Conservation (phyloP, 768 basidiomycete species). For the Pleurotus eryngii region DNA sequence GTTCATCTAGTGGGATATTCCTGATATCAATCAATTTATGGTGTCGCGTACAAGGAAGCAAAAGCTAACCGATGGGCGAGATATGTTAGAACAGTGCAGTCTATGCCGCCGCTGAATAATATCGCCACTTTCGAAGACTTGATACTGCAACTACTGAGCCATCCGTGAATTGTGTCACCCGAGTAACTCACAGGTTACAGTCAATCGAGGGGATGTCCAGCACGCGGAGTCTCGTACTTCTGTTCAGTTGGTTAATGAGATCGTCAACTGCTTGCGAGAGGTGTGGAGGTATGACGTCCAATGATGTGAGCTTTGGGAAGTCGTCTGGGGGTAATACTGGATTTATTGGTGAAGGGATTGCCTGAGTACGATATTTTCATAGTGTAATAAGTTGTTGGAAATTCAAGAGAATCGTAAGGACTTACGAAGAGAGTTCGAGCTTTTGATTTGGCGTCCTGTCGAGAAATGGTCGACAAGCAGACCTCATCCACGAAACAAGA, state of each 20-base stretch:
- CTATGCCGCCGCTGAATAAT: conserved; percentile 95
- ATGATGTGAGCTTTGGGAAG: conserved; percentile 28
- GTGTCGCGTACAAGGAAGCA: not conserved
- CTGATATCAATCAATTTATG: conserved; percentile 33
- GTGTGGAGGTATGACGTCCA: conserved; percentile 42
- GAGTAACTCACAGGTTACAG: too few relatives aligned
- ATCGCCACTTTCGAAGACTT: conserved; percentile 48
- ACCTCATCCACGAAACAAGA: conserved; percentile 10
- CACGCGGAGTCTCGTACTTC: conserved; percentile 67
- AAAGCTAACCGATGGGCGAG: conserved; percentile 51
- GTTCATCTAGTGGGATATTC: conserved; percentile 69
- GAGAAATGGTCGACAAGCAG: conserved; percentile 11
- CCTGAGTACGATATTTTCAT: conserved; percentile 30
- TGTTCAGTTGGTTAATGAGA: conserved; percentile 52
- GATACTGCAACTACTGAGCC: too few relatives aligned
- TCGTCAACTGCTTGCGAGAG: conserved; percentile 42
- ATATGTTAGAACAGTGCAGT: conserved; percentile 80
- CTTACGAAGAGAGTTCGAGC: too few relatives aligned
- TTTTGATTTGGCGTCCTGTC: too few relatives aligned
- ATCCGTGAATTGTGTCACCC: too few relatives aligned
- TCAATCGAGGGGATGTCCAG: conserved; percentile 54
- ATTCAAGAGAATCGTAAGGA: too few relatives aligned
- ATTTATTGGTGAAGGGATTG: conserved; percentile 43
- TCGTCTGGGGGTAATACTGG: conserved; percentile 41
- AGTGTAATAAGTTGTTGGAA: too few relatives aligned